Evolutionary conservation across 2,329 filamentous ascomycete species (phyloP).

Genomic region (Pseudocercospora vitis): DNA sequence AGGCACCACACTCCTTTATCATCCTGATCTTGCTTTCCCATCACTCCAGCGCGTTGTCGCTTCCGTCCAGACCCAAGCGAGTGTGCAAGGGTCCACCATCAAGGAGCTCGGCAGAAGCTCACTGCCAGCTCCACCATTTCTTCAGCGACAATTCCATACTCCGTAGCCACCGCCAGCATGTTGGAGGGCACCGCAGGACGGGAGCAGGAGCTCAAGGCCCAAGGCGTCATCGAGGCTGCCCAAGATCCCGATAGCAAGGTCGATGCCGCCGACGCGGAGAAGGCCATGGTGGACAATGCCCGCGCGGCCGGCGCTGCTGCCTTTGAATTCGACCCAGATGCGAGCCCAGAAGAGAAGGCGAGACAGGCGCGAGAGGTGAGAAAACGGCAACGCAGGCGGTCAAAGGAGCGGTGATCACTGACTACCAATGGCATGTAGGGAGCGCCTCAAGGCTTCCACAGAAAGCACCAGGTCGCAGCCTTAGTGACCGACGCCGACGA

Average conservation of each 20-base stretch:
- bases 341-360: slow-evolving; percentile 78
- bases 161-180: slow-evolving; percentile 29
- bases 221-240: slow-evolving; percentile 76
- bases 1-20: background rate
- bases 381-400: background rate
- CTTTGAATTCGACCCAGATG: slow-evolving; percentile 84
- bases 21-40: background rate
- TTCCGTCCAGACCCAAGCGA: background rate
- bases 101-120: slow-evolving; percentile 9
- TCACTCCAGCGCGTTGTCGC: background rate
- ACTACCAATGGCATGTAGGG: too few species aligned
- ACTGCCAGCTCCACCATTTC: slow-evolving; percentile 4
- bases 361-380: slow-evolving; percentile 71
- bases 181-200: slow-evolving; percentile 34
- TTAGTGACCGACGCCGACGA: slow-evolving; percentile 79
- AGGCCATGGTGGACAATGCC: slow-evolving; percentile 73
- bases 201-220: slow-evolving; percentile 69
- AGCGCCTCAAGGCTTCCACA: too few species aligned
- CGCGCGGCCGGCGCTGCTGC: slow-evolving; percentile 75
- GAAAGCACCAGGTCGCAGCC: slow-evolving; percentile 64
- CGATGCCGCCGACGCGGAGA: slow-evolving; percentile 69
- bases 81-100: background rate
- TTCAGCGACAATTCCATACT: slow-evolving; percentile 19
- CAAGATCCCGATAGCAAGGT: slow-evolving; percentile 67
- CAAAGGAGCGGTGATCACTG: background rate